phyloP scores from a whole-genome alignment of 2,329 filamentous ascomycete genomes.

The Neopestalotiopsis sp. region DNA sequence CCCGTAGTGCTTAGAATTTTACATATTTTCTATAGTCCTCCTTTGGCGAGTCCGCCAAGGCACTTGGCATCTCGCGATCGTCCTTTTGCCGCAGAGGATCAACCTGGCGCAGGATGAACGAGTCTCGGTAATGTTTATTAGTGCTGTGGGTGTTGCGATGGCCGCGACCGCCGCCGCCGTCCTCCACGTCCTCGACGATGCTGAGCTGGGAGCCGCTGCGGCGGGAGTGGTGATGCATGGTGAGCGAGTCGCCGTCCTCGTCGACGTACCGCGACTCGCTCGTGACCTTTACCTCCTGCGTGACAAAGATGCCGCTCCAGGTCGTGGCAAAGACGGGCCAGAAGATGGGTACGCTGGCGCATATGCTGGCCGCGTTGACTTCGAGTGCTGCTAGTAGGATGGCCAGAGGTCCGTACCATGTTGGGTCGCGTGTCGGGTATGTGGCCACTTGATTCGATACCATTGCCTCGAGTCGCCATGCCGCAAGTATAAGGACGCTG shows the following conservation, averaged over 20 bases:
- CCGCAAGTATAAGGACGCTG: constrained; percentile 36
- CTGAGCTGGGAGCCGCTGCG: constrained; percentile 29
- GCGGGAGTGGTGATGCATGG: constrained; percentile 20
- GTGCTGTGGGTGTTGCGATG: not conserved
- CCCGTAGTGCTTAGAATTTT: constrained; percentile 6
- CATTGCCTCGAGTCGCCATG: constrained; percentile 37
- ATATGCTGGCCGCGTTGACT: constrained; percentile 32
- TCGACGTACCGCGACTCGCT: constrained; percentile 30
- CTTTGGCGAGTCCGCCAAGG: not conserved
- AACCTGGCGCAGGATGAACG: constrained; percentile 19
- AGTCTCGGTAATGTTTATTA: constrained; percentile 14
- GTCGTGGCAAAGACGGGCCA: constrained; percentile 32
- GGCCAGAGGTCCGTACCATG: constrained; percentile 38
- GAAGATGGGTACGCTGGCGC: constrained; percentile 35
- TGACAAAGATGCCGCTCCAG: constrained; percentile 36
- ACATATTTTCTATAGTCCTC: not conserved
- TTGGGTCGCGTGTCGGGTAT: constrained; percentile 39
- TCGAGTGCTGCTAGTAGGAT: constrained; percentile 34
- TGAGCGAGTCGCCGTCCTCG: constrained; percentile 29
- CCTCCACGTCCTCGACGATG: not conserved
- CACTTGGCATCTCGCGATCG: not conserved
- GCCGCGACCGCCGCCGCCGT: not conserved
- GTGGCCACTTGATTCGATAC: constrained; percentile 36
- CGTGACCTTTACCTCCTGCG: constrained; percentile 34
- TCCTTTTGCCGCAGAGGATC: constrained; percentile 17